phyloP scores from a whole-genome alignment of 805 yeast species.

The Barnettozyma botsteinii region DNA sequence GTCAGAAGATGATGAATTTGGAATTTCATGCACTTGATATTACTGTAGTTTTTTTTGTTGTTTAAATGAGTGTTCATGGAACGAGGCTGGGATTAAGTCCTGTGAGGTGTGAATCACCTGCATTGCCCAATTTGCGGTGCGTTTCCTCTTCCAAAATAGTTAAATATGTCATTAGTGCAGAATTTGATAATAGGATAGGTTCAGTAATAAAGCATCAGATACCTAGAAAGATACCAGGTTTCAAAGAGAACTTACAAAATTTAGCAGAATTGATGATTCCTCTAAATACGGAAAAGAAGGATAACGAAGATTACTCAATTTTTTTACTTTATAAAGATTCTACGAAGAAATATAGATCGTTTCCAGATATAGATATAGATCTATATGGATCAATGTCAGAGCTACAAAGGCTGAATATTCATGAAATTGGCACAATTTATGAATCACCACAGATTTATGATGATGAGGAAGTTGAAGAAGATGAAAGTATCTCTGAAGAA shows the following conservation, averaged over 20 bases:
- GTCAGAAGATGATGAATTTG: neutral
- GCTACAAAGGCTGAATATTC: slow-evolving; percentile 10
- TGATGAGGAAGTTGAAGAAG: neutral
- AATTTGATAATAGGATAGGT: slow-evolving; percentile 75
- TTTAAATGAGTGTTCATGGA: neutral
- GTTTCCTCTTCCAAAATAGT: slow-evolving; percentile 30
- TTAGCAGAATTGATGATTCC: slow-evolving; percentile 58
- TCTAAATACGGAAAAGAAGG: slow-evolving; percentile 47
- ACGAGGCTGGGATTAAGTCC: neutral
- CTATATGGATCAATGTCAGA: slow-evolving; percentile 11
- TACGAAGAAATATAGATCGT: slow-evolving; percentile 12
- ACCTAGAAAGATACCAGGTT: slow-evolving; percentile 41
- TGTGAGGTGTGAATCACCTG: slow-evolving; percentile 1
- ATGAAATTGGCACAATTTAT: slow-evolving; percentile 19
- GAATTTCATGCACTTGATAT: neutral
- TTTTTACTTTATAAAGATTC: slow-evolving; percentile 45
- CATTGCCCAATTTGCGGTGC: slow-evolving; percentile 4
- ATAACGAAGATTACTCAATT: slow-evolving; percentile 53
- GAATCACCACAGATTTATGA: slow-evolving; percentile 14
- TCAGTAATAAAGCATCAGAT: slow-evolving; percentile 57
- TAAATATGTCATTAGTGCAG: slow-evolving; percentile 61
- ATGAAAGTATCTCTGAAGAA: neutral
- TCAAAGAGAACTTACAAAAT: slow-evolving; percentile 28
- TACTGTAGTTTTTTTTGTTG: neutral
- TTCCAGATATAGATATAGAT: slow-evolving; percentile 19